These are phyloP conservation scores for Sporothrix sp. DNA, from an alignment of 2,329 filamentous ascomycete genomes.

Conservation along the genomic window DNA sequence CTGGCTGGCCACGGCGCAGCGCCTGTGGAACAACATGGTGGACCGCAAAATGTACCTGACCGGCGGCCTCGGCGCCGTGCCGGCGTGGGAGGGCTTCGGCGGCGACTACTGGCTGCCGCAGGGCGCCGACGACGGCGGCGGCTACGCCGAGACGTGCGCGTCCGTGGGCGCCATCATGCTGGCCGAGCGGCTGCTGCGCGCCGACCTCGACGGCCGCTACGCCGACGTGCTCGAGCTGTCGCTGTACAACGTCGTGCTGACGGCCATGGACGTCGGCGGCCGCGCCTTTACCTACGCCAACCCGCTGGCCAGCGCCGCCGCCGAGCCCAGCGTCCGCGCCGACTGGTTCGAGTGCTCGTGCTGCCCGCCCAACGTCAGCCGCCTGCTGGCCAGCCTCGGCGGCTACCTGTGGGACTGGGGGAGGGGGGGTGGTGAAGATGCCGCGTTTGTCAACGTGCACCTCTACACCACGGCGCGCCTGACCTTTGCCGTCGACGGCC, in stretches of 20 bases:
- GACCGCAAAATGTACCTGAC: neutral
- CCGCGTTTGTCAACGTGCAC: neutral
- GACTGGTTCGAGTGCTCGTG: constrained; percentile 2
- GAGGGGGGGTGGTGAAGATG: neutral
- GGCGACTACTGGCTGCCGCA: neutral
- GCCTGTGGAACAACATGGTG: constrained; percentile 1
- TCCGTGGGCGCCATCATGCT: constrained; percentile 1
- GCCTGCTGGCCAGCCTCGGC: neutral
- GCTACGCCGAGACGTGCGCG: neutral
- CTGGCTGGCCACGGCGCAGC: neutral
- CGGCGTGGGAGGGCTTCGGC: neutral
- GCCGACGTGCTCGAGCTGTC: constrained; percentile 1
- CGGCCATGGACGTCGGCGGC: neutral
- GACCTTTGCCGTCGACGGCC: neutral
- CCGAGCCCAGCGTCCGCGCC: neutral
- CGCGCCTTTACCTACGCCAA: neutral
- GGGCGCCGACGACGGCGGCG: neutral
- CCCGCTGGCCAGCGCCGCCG: neutral
- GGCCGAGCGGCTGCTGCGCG: neutral
- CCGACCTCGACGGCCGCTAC: neutral
- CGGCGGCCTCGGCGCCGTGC: neutral
- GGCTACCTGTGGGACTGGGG: neutral
- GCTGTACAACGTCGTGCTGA: constrained; percentile 1
- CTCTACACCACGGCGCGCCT: neutral
- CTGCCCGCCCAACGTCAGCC: neutral